Conservation (phyloP, 768 basidiomycete species). For the Termitomyces sp. region DNA sequence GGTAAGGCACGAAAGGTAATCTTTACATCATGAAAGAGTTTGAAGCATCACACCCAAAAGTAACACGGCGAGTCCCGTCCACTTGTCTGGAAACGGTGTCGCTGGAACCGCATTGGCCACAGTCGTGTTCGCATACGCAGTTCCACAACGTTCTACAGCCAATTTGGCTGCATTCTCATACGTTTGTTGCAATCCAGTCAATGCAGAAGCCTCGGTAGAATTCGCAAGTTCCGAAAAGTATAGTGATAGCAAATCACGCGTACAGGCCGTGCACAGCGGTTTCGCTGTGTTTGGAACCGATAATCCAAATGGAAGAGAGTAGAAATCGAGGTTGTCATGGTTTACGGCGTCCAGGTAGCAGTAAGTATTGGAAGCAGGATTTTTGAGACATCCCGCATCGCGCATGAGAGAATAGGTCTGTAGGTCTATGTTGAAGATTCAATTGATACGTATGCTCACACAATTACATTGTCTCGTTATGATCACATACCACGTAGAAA, state of each 20-base stretch:
- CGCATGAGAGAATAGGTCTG: slow-evolving; percentile 60
- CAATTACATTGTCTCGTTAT: neutral
- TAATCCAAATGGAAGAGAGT: slow-evolving; percentile 58
- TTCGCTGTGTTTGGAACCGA: slow-evolving; percentile 41
- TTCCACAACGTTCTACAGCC: slow-evolving; percentile 46
- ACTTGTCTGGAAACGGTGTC: neutral
- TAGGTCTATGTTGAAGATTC: slow-evolving; percentile 39
- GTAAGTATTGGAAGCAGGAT: slow-evolving; percentile 57
- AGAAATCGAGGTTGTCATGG: slow-evolving; percentile 58
- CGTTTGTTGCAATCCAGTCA: slow-evolving; percentile 31
- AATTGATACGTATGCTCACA: neutral
- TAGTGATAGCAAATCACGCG: slow-evolving; percentile 48
- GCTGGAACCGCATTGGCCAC: slow-evolving; percentile 1
- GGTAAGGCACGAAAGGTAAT: neutral
- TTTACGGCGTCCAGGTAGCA: slow-evolving; percentile 68
- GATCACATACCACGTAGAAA: slow-evolving; percentile 49
- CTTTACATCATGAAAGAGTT: slow-evolving; percentile 1
- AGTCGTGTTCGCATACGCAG: slow-evolving; percentile 33
- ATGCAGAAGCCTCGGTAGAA: slow-evolving; percentile 9
- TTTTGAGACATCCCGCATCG: slow-evolving; percentile 50
- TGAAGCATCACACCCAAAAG: slow-evolving; percentile 2
- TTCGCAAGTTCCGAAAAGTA: slow-evolving; percentile 43
- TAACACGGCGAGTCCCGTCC: slow-evolving; percentile 2
- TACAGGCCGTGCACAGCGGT: slow-evolving; percentile 62
- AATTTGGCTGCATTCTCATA: slow-evolving; percentile 43